A percentile compares a stretch with the other conserved stretches of the same genome.
Conservation (phyloP, 495 filamentous ascomycete species). For the Aspergillus indologenus region DNA sequence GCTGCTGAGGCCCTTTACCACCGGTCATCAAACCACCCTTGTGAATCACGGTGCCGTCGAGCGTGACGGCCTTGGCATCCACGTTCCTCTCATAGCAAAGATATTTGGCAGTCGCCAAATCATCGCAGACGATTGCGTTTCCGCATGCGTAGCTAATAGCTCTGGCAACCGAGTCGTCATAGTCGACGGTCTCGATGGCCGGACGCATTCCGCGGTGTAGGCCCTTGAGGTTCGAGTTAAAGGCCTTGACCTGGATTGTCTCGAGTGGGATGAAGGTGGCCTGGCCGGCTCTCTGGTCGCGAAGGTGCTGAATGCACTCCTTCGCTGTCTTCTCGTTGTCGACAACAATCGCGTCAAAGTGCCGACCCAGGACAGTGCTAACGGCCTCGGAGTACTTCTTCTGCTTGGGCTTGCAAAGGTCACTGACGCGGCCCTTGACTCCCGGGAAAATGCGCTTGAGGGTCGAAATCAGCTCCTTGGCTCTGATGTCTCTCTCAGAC, state of each 20-base stretch:
- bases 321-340: slow-evolving; percentile 92
- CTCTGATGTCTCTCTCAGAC: slow-evolving; percentile 71
- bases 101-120: slow-evolving; percentile 76
- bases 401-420: slow-evolving; percentile 92
- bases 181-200: slow-evolving; percentile 95
- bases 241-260: slow-evolving; percentile 88
- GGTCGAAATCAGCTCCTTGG: slow-evolving; percentile 74
- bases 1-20: slow-evolving; percentile 72
- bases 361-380: slow-evolving; percentile 83
- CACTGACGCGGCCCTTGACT: slow-evolving; percentile 83
- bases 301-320: slow-evolving; percentile 91
- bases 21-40: slow-evolving; percentile 98
- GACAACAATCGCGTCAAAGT: slow-evolving; percentile 94
- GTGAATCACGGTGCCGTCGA: slow-evolving; percentile 91
- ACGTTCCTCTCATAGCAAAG: slow-evolving; percentile 83
- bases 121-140: slow-evolving; percentile 93
- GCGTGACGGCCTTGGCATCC: slow-evolving; percentile 88
- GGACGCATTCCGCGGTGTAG: slow-evolving; percentile 80
- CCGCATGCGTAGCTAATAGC: slow-evolving; percentile 94
- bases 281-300: slow-evolving; percentile 79
- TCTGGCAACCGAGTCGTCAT: slow-evolving; percentile 79
- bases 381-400: slow-evolving; percentile 94
- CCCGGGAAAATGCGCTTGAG: slow-evolving; percentile 90
- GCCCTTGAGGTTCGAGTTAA: slow-evolving; percentile 87
- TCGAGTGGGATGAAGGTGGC: slow-evolving; percentile 94